Evolutionary conservation across 768 basidiomycete species (phyloP).

Genomic region (Amanita pallidorosea): DNA sequence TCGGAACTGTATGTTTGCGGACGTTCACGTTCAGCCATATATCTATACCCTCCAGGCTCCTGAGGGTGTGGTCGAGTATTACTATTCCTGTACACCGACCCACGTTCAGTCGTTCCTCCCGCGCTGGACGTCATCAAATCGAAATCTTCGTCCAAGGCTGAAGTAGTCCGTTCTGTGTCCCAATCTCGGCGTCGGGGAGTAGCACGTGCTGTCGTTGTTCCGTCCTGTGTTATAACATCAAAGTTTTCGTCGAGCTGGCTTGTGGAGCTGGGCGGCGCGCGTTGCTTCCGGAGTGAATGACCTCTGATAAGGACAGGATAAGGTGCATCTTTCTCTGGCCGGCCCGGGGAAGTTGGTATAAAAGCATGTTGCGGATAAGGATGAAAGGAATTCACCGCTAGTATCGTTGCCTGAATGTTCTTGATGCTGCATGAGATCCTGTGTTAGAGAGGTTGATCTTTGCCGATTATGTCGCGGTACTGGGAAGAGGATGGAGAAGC

Average conservation of each 20-base stretch:
- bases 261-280: neutral
- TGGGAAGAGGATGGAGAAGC: neutral
- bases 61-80: neutral
- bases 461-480: neutral
- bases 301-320: slow-evolving; percentile 5
- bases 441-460: neutral
- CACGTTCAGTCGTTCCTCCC: slow-evolving; percentile 2
- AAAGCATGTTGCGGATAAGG: neutral
- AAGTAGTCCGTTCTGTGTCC: slow-evolving; percentile 14
- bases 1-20: neutral
- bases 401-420: neutral
- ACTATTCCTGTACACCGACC: neutral
- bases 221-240: neutral
- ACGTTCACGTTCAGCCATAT: neutral
- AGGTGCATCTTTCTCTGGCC: neutral
- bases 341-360: neutral
- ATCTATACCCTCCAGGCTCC: neutral
- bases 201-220: neutral
- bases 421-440: slow-evolving; percentile 1
- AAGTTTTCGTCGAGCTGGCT: slow-evolving; percentile 1
- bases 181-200: neutral
- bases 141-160: slow-evolving; percentile 27
- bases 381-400: neutral
- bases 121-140: slow-evolving; percentile 20
- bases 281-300: slow-evolving; percentile 1